Percentiles rank a stretch among this genome's conserved stretches.
These are phyloP conservation scores for Suillus ampliporus DNA, from an alignment of 768 basidiomycete genomes.

Conservation along the genomic window DNA sequence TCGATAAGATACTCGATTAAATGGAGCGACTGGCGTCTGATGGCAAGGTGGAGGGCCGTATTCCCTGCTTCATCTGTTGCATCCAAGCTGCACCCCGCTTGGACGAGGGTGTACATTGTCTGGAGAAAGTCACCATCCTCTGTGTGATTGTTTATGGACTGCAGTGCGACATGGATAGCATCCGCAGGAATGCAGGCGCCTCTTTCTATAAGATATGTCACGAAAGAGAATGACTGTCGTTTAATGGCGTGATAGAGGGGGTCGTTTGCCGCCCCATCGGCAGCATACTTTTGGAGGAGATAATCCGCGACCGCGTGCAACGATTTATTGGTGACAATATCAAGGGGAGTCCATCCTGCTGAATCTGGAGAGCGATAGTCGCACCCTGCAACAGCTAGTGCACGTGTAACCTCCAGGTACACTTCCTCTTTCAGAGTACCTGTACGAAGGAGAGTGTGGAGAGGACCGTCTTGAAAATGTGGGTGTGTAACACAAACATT, in stretches of 20 bases:
- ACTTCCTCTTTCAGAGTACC: not conserved
- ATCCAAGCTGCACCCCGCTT: constrained; percentile 7
- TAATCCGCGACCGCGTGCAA: not conserved
- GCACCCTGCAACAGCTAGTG: constrained; percentile 16
- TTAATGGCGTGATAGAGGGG: constrained; percentile 1
- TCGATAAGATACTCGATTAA: constrained; percentile 6
- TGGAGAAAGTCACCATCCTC: constrained; percentile 4
- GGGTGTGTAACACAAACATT: not conserved
- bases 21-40: not conserved
- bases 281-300: too few species aligned
- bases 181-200: not conserved
- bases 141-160: too few species aligned
- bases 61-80: not conserved
- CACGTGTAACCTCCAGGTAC: constrained; percentile 9
- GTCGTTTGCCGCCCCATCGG: not conserved
- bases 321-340: constrained; percentile 1
- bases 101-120: not conserved
- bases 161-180: constrained; percentile 2
- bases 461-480: not conserved
- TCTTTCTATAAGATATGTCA: not conserved
- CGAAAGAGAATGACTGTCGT: not conserved
- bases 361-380: not conserved
- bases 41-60: constrained; percentile 1
- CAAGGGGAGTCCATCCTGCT: not conserved
- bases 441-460: not conserved